Evolutionary conservation across 2,329 filamentous ascomycete species (phyloP), one percentile per base, ranked within the genome.

Genomic region (Exophiala sp.): DNA sequence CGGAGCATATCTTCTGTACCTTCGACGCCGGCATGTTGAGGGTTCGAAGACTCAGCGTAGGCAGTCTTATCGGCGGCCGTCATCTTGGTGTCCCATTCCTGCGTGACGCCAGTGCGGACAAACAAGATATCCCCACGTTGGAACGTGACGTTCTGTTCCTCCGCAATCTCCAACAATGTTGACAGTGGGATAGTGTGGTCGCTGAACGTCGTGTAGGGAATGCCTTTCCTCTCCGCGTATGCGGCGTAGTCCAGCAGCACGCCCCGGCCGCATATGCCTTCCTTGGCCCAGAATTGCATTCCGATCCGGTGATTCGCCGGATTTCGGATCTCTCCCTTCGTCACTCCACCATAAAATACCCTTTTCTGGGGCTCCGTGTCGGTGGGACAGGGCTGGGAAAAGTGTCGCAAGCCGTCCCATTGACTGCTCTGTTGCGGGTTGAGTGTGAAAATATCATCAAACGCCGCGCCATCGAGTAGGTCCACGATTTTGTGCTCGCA

Each of bases 51-150:
- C 0, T 65, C 53, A 0, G 61, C 57, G 5, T 65, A 64, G 5
- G 66, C 63, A 2, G 68, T 67, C 1, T 76, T 62, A 5, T 71
- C 1, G 69, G 66, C 0, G 66, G 65, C 10, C 8, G 68, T 69
- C 68, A 73, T 72, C 32, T 64, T 36, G 1, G 64, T 69, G 20
- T 74, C 71, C 71, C 71, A 74, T 65, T 73, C 71, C 39, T 68
- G 67, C 9, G 68, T 72, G 11, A 71, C 66, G 8, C 72, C 72
- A 10, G 71, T 69, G 14, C 77, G 72, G 5, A 79, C 66, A 52
- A 83, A 73, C 5, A 83, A 68, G n/a, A 82, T 75, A 50, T 82
- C 80, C 2, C 79, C 80, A 2, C 66, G 69, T 39, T 70, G 69
- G 44, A 81, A 78, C 0, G 65, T 69, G n/a, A 78, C 69, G 4